Percentiles rank a stretch among this genome's conserved stretches.
phyloP scores from a whole-genome alignment of 768 basidiomycete species.

The Tephrocybe sp. region DNA sequence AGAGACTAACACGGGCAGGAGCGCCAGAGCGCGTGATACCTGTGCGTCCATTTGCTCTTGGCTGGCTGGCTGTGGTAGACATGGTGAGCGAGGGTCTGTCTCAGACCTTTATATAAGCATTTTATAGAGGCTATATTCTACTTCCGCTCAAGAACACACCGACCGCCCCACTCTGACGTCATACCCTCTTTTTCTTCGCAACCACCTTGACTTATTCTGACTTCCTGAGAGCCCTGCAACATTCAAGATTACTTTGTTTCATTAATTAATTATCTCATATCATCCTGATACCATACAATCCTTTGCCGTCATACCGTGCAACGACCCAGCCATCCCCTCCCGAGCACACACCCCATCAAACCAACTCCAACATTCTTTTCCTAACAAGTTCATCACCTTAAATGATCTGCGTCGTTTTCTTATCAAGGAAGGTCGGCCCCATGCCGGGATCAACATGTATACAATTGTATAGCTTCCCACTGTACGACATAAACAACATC shows the following conservation, averaged over 20 bases:
- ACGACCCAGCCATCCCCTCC: too few species aligned
- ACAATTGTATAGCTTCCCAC: too few species aligned
- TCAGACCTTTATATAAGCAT: constrained; percentile 3
- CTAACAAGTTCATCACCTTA: constrained; percentile 6
- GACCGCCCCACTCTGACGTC: constrained; percentile 13
- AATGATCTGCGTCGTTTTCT: constrained; percentile 10
- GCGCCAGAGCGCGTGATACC: constrained; percentile 25
- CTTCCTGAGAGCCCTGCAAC: neutral
- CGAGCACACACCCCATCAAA: neutral
- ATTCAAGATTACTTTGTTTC: neutral
- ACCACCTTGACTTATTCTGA: neutral
- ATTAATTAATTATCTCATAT: neutral
- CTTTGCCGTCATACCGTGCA: too few species aligned
- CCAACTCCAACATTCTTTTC: constrained; percentile 4
- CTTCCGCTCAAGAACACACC: neutral
- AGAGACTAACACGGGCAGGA: constrained; percentile 64
- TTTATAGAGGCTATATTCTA: neutral
- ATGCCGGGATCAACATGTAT: too few species aligned
- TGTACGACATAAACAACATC: neutral
- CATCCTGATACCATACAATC: too few species aligned
- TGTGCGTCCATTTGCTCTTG: neutral
- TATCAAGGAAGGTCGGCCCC: constrained; percentile 10
- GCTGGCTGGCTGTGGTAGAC: constrained; percentile 8
- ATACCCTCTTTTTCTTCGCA: neutral
- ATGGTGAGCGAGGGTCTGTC: constrained; percentile 8